Base-by-base conservation (phyloP, 352 stramenopile genomes). In the Pythium sp. region DNA sequence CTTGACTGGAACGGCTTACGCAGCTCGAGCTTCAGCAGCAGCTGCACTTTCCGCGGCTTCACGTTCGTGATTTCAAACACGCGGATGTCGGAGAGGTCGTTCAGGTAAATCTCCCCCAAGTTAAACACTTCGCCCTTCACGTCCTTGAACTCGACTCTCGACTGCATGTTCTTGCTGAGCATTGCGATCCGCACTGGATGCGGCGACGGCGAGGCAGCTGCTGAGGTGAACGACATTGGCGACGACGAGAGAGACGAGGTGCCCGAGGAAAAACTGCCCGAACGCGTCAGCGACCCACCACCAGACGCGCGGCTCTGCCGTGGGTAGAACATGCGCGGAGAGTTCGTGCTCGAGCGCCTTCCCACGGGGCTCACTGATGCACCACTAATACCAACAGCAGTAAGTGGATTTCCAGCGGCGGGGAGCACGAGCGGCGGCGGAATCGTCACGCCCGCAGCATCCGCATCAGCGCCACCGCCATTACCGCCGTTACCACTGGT, bases 21-120 rank as follows among this genome's bases (percentile, higher is more conserved):
- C 64, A 95, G 72, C 66, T 96, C 88, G 7, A 78, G 78, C 24
- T 82, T 83, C 41, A 96, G 75, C 60, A 85, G 72, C n/a, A 95
- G 64, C 38, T 79, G 80, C 36, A 96, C 43, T 4, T 70, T 67
- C 9, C 76, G 76, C 22, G 80, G 26, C 63, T 79, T 87, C 14
- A 78, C 69, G 67, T 96, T 96, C 47, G 71, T 79, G 58, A 96
- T 61, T 62, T 96, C 86, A 53, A 96, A 90, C 57, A 93, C 76
- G 62, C 85, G 88, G 59, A 96, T 85, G 65, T 92, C 81, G 9
- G 87, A 95, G 26, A 95, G 72, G 64, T 95, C 89, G 65, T 94
- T 95, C 32, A 96, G 74, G 74, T 96, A 96, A 38, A 96, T 80
- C 28, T 95, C 87, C 32, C 88, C 87, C 32, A 96, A 76, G 9